Base-by-base conservation (phyloP, 2,329 filamentous ascomycete genomes). In the Byssoonygena ceratinophila region DNA sequence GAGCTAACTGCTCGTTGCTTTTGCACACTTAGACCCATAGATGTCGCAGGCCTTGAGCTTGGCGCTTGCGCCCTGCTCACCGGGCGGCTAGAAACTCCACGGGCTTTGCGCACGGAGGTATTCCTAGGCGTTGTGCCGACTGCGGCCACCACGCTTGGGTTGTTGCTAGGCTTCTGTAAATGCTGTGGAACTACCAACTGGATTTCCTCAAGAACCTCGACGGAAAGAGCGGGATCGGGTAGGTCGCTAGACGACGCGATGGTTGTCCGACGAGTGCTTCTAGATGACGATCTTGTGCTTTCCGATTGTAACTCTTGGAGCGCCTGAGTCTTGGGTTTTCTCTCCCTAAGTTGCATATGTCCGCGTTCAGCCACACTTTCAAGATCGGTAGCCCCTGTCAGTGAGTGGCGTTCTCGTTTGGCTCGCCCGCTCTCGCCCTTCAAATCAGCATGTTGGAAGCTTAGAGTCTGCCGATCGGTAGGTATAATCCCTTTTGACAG, bases 401-500 rank as follows among this genome's bases (percentile, higher is more conserved):
- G 66, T 12, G 78, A 77, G 61, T 84, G 80, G 4, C 81, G 78
- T 58, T 91, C 87, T 60, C 78, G 74, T 60, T 84, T 71, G 56
- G 75, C 70, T 59, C 82, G 70, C 51, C 78, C 79, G 20, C 81
- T 81, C 63, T 86, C 82, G 0, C 79, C 79, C 54, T 84, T 84
- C 5, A 97, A 75, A 43, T 96, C 89, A 59, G 94, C 86, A 7
- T 83, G 77, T 29, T 75, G 84, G 67, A 79, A 87, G 68, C 89
- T 95, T 49, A 76, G 76, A 0, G 85, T 89, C 59, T 88, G 81
- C 2, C 89, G 79, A 58, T 84, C 77, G 0, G 74, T 75, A 0
- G 91, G 92, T 53, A 96, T 85, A 20, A 97, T 77, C 3, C 94
- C 67, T 64, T 87, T 89, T 61, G 82, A 86, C 11, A 97, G 72